These are phyloP conservation scores for Mortierella sp. DNA, from an alignment of 371 early-diverging fungal species.

Conservation along the genomic window DNA sequence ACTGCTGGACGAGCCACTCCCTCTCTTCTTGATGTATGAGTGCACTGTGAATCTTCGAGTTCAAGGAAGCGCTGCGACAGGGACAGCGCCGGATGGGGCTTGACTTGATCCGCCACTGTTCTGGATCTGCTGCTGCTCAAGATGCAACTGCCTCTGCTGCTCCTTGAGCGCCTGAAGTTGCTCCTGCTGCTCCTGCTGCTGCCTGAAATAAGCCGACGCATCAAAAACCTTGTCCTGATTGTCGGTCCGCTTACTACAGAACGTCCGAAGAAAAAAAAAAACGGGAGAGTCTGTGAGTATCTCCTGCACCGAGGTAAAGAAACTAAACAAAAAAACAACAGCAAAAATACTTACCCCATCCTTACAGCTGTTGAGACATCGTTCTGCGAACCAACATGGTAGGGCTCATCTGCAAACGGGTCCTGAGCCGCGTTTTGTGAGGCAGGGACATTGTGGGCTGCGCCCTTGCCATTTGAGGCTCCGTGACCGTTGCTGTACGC, in stretches of 20 bases:
- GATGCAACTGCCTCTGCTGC: constrained; percentile 35
- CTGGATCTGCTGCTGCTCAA: constrained; percentile 23
- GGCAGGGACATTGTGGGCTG: not conserved
- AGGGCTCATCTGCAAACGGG: constrained; percentile 48
- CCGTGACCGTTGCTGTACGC: constrained; percentile 27
- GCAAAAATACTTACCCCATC: constrained; percentile 33
- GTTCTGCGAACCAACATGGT: constrained; percentile 31
- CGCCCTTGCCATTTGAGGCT: constrained; percentile 23
- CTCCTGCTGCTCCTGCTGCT: constrained; percentile 53
- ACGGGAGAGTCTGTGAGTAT: not conserved
- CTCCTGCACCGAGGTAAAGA: not conserved
- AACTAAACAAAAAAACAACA: not conserved
- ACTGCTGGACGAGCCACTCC: too few relatives aligned
- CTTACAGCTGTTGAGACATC: constrained; percentile 52
- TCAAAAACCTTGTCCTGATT: constrained; percentile 55
- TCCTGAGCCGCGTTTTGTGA: constrained; percentile 10
- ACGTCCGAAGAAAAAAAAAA: too few relatives aligned
- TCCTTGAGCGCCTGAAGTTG: constrained; percentile 45
- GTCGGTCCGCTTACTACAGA: constrained; percentile 45
- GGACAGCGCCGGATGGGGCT: constrained; percentile 1
- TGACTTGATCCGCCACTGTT: constrained; percentile 30
- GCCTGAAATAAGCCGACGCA: constrained; percentile 45
- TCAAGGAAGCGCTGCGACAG: constrained; percentile 13
- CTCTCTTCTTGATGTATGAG: too few relatives aligned
- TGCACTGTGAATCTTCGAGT: not conserved